phyloP scores from a whole-genome alignment of 148 eudicot species.

The Heliamphora exappendiculata region DNA sequence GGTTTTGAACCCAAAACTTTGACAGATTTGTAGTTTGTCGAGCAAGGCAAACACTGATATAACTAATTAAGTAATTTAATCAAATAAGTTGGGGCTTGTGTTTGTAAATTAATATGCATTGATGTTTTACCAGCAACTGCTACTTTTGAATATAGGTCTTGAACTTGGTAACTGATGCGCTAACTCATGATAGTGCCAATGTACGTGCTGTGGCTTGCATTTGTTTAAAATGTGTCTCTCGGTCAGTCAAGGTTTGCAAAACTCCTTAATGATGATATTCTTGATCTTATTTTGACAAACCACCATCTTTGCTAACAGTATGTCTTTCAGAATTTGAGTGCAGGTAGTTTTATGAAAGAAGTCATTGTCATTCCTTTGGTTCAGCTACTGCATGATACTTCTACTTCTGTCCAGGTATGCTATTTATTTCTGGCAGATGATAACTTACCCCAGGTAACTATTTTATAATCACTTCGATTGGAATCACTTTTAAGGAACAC shows the following conservation, averaged over 20 bases:
- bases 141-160: conserved; percentile 40
- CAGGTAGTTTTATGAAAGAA: conserved; percentile 80
- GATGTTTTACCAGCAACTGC: not conserved
- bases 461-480: not conserved
- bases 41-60: not conserved
- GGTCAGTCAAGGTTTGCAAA: conserved; percentile 80
- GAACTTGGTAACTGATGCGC: conserved; percentile 52
- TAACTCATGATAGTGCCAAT: conserved; percentile 58
- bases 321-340: conserved; percentile 76
- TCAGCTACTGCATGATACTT: conserved; percentile 56
- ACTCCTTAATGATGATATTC: conserved; percentile 5
- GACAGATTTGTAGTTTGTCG: not conserved
- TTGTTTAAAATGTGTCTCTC: conserved; percentile 76
- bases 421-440: not conserved
- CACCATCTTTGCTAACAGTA: conserved; percentile 19
- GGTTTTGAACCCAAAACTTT: not conserved
- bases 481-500: not conserved
- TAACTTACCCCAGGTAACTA: not conserved
- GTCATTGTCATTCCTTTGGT: conserved; percentile 46
- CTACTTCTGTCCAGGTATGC: conserved; percentile 68
- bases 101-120: not conserved
- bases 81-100: not conserved
- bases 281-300: conserved; percentile 18
- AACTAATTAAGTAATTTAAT: not conserved
- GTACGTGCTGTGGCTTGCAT: conserved; percentile 85